A percentile compares a stretch with the other conserved stretches of the same genome.
phyloP scores from a whole-genome alignment of 2,329 filamentous ascomycete species.

The Decorospora gaudefroyi region DNA sequence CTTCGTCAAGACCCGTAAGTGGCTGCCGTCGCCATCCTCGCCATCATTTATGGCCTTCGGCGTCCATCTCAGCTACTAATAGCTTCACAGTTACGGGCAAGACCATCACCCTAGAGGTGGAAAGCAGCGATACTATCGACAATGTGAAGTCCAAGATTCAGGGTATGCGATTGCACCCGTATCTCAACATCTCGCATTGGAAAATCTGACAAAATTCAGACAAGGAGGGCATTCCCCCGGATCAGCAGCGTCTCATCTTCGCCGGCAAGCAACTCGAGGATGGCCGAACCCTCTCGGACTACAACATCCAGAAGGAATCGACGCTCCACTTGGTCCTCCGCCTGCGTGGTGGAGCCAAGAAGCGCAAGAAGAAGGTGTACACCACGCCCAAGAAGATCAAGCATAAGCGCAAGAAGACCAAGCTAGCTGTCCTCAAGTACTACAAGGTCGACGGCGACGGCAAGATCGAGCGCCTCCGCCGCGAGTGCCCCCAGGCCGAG shows the following conservation, averaged over 20 bases:
- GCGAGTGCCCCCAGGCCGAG: conserved; percentile 84
- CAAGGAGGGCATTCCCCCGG: conserved; percentile 99
- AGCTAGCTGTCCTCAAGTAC: conserved; percentile 99
- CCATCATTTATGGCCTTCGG: neutral
- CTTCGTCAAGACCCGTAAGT: conserved; percentile 94
- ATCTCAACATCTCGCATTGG: neutral
- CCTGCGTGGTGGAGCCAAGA: conserved; percentile 90
- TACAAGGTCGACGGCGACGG: conserved; percentile 99
- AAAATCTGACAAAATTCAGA: conserved; percentile 64
- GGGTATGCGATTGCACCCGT: conserved; percentile 51
- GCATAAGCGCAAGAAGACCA: conserved; percentile 99
- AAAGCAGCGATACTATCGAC: conserved; percentile 99
- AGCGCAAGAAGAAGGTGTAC: conserved; percentile 99
- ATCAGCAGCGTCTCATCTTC: conserved; percentile 99
- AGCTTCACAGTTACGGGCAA: conserved; percentile 80
- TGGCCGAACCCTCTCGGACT: conserved; percentile 97
- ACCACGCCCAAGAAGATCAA: conserved; percentile 99
- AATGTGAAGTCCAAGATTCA: conserved; percentile 99
- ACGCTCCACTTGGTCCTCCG: conserved; percentile 98
- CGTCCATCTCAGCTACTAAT: conserved; percentile 19
- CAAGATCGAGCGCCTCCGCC: conserved; percentile 98
- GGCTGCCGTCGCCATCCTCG: neutral
- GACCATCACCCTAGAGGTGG: conserved; percentile 99
- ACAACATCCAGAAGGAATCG: conserved; percentile 99
- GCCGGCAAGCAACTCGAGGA: conserved; percentile 99